Base-by-base conservation (phyloP, 2,329 filamentous ascomycete genomes). In the Penicillium sp. region DNA sequence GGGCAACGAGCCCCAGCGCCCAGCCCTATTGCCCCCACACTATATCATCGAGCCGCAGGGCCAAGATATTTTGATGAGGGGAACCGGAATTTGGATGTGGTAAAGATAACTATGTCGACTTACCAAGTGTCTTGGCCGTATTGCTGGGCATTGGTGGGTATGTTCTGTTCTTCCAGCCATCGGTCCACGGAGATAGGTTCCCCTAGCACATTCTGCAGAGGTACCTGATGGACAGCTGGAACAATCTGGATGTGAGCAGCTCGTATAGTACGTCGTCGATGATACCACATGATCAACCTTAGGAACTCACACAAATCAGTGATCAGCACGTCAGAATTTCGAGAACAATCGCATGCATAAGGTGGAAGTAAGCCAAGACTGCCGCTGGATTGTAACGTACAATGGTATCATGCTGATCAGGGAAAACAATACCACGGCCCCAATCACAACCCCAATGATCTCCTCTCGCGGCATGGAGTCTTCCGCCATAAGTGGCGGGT, bases 111-210 rank as follows among this genome's bases (percentile, higher is more conserved):
- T 29, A 11, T 13, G 46, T 38, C 36, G 25, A 50, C 61, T 47
- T 59, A 68, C 65, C 65, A 68, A 49, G 42, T 58, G 41, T 66
- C 63, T 43, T 60, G 58, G 35, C 56, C 47, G 31, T 62, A 61
- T 35, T 53, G 55, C 25, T 57, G 54, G 16, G 50, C 30, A 46
- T 58, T 45, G 28, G 52, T 41, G 11, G 53, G 43, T 4, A 47
- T 38, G 33, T 57, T 54, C 33, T 64, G 58, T 36, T 62, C 57
- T 42, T 62, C 58, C 31, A 66, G 48, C 64, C 64, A 65, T 49
- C 58, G 50, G n/a, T 61, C 55, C 46, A 66, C 57, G 19, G 54
- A 56, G 8, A 63, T 16, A 14, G 47, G 41, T 25, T 49, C 28
- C 5, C 56, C 44, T 51, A 56, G 40, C 43, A 51, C 49, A 51